Evolutionary conservation across 495 filamentous ascomycete species (phyloP), one percentile per base, ranked within the genome.

Genomic region (Aspergillus diversus): DNA sequence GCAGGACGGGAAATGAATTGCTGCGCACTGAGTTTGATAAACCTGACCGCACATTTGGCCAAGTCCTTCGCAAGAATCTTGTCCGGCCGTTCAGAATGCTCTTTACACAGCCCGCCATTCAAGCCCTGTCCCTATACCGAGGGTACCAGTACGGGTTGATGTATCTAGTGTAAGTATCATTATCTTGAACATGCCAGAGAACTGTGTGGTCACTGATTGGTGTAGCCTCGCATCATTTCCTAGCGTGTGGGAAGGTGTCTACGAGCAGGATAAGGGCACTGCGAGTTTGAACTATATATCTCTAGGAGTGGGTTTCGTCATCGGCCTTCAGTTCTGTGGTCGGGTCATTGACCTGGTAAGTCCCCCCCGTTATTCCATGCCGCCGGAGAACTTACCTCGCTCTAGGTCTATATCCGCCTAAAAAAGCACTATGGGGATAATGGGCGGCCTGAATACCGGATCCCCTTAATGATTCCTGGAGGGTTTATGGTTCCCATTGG

Each of bases 131-230:
- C 0, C 42, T 64, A 7, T 64, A 59, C 17, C 57, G 57, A 3
- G 63, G 63, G 5, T 66, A 66, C 53, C 58, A 61, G 7, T 66
- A 66, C 32, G 59, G 63, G 1, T 32, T 66, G 11, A 60, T 66
- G 52, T 66, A 66, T 48, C 59, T 66, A 8, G 63, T 66, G 35
- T 63, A 52, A 27, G 60, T 57, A 27, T 27, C 21, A 52, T 27
- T 39, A 5, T 39, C 34, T 6, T n/a, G 31, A 12, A 12, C 3
- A 43, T 43, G 4, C 39, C 0, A 43, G 11, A 5, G 1, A 11
- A n/a, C 39, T 8, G 39, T 43, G 39, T 1, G 39, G 27, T 21
- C 13, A 31, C 49, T 55, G 52, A 63, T 33, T 11, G 8, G 0
- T 37, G 9, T 9, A 63, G 60, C 2, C 59, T 66, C 4, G 59